Percentiles rank a stretch among this genome's conserved stretches.
Conservation (phyloP, 1,139 yeast genomes). For the Diutina neorugosa region DNA sequence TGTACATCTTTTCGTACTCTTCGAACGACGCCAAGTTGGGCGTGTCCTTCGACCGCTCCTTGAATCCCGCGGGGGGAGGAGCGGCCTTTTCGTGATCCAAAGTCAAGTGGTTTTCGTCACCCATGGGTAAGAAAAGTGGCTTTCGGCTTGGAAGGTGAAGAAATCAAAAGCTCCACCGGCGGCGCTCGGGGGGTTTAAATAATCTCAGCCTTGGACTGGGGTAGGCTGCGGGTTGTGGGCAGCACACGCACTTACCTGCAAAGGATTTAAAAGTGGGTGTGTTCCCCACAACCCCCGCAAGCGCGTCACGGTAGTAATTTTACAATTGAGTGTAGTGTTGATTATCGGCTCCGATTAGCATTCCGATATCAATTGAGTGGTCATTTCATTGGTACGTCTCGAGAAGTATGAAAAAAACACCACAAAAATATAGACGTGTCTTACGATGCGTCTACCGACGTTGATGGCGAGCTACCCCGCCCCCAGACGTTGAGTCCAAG, state of each 20-base stretch:
- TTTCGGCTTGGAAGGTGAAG: not conserved
- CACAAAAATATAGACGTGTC: not conserved
- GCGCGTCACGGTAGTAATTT: not conserved
- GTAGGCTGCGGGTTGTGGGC: not conserved
- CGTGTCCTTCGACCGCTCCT: slow-evolving; percentile 33
- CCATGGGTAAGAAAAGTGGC: not conserved
- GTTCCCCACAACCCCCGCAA: not conserved
- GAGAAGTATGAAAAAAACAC: not conserved
- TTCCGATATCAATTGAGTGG: not conserved
- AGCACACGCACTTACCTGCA: not conserved
- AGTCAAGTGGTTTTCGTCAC: slow-evolving; percentile 16
- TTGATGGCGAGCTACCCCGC: not conserved
- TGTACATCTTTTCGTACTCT: slow-evolving; percentile 47
- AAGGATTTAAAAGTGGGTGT: not conserved
- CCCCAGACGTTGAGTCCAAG: not conserved
- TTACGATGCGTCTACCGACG: not conserved
- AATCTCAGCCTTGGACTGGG: not conserved
- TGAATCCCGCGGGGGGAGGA: slow-evolving; percentile 47
- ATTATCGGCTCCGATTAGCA: not conserved
- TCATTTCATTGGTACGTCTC: not conserved
- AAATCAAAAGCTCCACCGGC: not conserved
- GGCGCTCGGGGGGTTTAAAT: not conserved
- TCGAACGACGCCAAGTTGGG: slow-evolving; percentile 41
- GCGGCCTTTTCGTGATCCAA: slow-evolving; percentile 32
- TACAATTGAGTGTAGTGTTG: not conserved